phyloP scores from a whole-genome alignment of 805 yeast species.

The Maudiozyma turicensis region DNA sequence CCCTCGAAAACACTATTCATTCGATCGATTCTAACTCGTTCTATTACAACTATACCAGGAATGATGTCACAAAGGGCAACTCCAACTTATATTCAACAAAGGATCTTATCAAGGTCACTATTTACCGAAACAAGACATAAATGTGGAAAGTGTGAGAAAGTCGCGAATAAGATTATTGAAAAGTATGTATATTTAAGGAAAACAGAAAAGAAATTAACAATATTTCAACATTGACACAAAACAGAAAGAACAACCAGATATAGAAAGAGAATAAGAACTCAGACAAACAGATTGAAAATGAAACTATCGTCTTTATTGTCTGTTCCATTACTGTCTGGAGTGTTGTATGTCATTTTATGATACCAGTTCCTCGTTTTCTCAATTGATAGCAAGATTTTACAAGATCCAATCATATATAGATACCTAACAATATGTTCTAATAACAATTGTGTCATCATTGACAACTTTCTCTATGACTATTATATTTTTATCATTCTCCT shows the following conservation, averaged over 20 bases:
- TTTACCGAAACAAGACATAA: slow-evolving; percentile 9
- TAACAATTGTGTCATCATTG: no score
- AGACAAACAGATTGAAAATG: background rate
- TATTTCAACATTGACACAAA: background rate
- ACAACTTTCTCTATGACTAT: no score
- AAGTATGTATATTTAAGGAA: slow-evolving; percentile 8
- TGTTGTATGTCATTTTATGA: background rate
- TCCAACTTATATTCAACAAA: no score
- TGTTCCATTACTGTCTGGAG: background rate
- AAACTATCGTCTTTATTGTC: background rate
- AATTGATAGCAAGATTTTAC: no score
- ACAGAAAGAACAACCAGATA: background rate
- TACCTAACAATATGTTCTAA: no score
- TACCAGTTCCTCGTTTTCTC: background rate
- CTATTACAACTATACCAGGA: no score
- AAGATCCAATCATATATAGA: no score
- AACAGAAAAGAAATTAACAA: background rate
- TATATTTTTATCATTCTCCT: no score
- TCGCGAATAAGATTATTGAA: slow-evolving; percentile 1
- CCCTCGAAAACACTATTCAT: no score
- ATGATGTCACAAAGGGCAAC: no score
- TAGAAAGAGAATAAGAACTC: background rate
- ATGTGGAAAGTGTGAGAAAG: slow-evolving; percentile 11
- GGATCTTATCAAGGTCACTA: slow-evolving; percentile 2
- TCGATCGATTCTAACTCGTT: no score